Conservation (phyloP, 129 eudicot genomes). For the Silybum marianum region DNA sequence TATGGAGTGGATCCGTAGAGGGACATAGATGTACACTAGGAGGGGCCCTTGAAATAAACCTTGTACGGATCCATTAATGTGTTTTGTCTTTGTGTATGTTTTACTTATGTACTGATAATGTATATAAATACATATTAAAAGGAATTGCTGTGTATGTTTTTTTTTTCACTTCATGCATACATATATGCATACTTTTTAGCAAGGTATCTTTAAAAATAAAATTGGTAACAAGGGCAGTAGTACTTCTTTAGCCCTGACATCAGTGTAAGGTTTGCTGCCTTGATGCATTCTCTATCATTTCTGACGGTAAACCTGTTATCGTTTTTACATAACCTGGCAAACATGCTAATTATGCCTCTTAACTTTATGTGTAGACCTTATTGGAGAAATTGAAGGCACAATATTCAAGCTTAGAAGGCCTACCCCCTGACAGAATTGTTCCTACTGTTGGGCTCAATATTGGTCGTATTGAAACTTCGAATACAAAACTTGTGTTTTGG, state of each 20-base stretch:
- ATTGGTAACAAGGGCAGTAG: background rate
- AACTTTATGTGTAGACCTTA: conserved; percentile 58
- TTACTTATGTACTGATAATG: background rate
- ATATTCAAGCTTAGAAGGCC: conserved; percentile 87
- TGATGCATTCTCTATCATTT: background rate
- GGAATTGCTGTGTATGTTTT: background rate
- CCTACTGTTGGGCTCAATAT: conserved; percentile 98
- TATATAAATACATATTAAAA: no score
- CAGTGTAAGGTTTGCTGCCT: background rate
- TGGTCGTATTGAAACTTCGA: conserved; percentile 91
- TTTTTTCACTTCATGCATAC: background rate
- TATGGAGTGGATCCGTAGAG: background rate
- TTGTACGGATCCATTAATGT: background rate
- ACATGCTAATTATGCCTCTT: conserved; percentile 9
- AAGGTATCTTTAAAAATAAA: background rate
- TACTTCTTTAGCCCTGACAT: background rate
- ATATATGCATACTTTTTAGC: background rate
- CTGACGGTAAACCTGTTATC: background rate
- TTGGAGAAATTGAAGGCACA: conserved; percentile 90
- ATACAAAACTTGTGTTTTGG: conserved; percentile 93
- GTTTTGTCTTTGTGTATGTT: background rate
- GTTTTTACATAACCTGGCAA: background rate
- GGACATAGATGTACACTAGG: conserved; percentile 3
- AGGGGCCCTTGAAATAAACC: background rate
- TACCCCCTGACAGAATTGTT: conserved; percentile 93